A percentile compares a stretch with the other conserved stretches of the same genome.
These are phyloP conservation scores for Kwoniella dendrophila DNA, from an alignment of 768 basidiomycete genomes.

Conservation along the genomic window DNA sequence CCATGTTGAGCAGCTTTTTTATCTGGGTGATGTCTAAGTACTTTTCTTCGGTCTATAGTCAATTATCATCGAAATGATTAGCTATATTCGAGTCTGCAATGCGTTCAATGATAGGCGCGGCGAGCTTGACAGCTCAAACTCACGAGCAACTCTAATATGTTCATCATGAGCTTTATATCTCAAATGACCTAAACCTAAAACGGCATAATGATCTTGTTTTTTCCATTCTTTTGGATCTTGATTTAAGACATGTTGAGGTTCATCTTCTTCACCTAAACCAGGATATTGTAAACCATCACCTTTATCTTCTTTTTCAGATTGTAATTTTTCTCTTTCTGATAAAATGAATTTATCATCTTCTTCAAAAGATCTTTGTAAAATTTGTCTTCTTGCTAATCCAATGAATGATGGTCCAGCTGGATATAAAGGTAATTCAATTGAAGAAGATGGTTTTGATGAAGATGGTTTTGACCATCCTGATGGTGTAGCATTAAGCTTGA, in stretches of 20 bases:
- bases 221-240: conserved; percentile 99
- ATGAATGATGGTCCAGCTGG: conserved; percentile 88
- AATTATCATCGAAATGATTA: background rate
- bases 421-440: conserved; percentile 64
- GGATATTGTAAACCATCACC: conserved; percentile 74
- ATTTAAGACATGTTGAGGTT: conserved; percentile 67
- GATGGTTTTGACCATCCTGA: conserved; percentile 59
- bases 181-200: conserved; percentile 88
- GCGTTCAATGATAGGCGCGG: too few relatives aligned
- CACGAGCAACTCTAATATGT: conserved; percentile 96
- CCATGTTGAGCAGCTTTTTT: conserved; percentile 69
- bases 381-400: conserved; percentile 72
- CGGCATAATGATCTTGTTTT: conserved; percentile 99
- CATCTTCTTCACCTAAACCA: conserved; percentile 88
- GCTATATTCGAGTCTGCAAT: background rate
- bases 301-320: conserved; percentile 60
- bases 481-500: conserved; percentile 60
- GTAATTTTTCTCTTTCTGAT: conserved; percentile 62
- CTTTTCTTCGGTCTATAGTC: conserved; percentile 88
- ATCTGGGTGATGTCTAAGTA: conserved; percentile 97
- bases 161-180: conserved; percentile 81
- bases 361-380: conserved; percentile 77
- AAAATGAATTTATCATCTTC: conserved; percentile 73
- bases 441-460: conserved; percentile 55
- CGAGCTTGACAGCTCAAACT: too few relatives aligned